Base-by-base conservation (phyloP, 2,329 filamentous ascomycete species). In the Paecilomyces variotii region DNA sequence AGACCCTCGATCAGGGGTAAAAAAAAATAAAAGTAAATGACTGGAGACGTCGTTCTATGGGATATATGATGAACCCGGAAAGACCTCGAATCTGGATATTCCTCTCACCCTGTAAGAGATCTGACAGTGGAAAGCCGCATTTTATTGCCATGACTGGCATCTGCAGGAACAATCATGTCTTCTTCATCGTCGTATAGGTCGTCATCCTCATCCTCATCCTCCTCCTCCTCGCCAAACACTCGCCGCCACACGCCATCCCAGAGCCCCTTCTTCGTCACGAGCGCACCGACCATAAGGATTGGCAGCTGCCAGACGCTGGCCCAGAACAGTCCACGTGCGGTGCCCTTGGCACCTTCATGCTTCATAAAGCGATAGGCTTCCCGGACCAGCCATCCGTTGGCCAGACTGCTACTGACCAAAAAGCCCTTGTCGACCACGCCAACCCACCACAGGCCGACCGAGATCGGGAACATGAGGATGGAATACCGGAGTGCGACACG, bases 251-350 rank as follows among this genome's bases (percentile, higher is more conserved):
- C 84, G 14, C 91, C 82, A 63, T 86, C 83, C 91, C 90, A 94
- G 75, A 96, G 82, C 0, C 92, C 93, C 77, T 91, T 96, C 82
- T 99, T 99, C 75, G 96, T 90, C 57, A 89, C 84, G 74, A 97
- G 87, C 2, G 91, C 93, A 61, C 97, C 79, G 53, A 97, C 91
- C 80, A 99, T 85, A 50, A 97, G 82, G 27, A 88, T 88, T 0
- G 94, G 94, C 54, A 99, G 74, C 76, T 97, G 92, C 94, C 93
- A 97, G 9, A 99, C 91, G 72, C 91, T 96, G 1, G 94, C 92
- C 94, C 94, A 99, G 74, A 99, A 99, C 56, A 99, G 74, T 0
- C 88, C 87, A 58, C 91, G 83, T 1, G 94, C 92, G 19, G 84
- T 90, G 1, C 92, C 92, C 65, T 87, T 86, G 61, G 87, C 83